Base-by-base conservation (phyloP, 2,329 filamentous ascomycete species). In the Xylaria sp. region DNA sequence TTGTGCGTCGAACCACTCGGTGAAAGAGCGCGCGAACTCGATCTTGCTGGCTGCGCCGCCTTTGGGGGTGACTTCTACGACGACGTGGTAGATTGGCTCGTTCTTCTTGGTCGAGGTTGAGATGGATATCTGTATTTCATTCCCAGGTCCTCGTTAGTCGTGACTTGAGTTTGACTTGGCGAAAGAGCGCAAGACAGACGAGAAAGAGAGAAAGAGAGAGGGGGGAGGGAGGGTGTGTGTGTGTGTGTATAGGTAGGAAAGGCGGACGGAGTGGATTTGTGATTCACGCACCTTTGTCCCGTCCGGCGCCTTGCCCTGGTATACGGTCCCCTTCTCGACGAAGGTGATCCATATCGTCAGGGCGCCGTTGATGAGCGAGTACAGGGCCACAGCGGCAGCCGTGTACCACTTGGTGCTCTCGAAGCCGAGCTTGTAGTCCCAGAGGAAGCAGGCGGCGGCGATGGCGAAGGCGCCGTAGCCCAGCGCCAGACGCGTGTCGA, bases 361-460 rank as follows among this genome's bases (percentile, higher is more conserved):
- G 2, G 87, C 84, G 35, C 87, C 86, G 79, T 98, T 98, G 60
- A 99, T 82, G 1, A 92, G 61, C 50, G 93, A 90, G 83, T 99
- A 99, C 18, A 91, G 78, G 12, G 86, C 85, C 4, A 98, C 95
- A 3, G 96, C 95, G 47, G 86, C 87, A 2, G 92, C 87, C 0
- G 95, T 97, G 83, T 90, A 95, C 71, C 86, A 83, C 81, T 96
- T 97, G 21, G 94, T 97, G 69, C 82, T 84, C 71, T 97, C 93
- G 86, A 96, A 98, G 75, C 94, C 95, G 57, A 94, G 85, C 78
- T 93, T 93, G 84, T 93, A 97, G 86, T 99, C 96, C 83, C 93
- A 94, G 71, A 89, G 90, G 85, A 98, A 98, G 75, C 93, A 94
- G 69, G 89, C 91, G 25, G 87, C 94, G 21, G 93, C 91, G 70